phyloP scores from a whole-genome alignment of 805 yeast species.

The Metschnikowia orientalis region DNA sequence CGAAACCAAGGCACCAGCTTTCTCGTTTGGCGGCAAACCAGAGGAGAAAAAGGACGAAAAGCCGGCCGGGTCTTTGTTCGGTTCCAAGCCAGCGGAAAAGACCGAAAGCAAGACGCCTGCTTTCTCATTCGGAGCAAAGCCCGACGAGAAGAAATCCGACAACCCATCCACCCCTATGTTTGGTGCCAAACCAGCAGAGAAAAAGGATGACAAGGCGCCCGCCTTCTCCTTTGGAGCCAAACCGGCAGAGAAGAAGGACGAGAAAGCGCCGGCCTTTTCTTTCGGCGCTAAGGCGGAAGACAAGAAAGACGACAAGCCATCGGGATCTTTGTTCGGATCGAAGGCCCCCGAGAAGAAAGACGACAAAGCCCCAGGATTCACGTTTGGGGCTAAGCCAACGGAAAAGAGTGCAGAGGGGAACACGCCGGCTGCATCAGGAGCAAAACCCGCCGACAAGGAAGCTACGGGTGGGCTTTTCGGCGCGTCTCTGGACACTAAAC shows the following conservation, averaged over 20 bases:
- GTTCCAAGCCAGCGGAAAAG: slow-evolving; percentile 13
- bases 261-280: slow-evolving; percentile 15
- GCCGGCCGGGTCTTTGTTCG: slow-evolving; percentile 20
- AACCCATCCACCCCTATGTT: slow-evolving; percentile 17
- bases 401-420: slow-evolving; percentile 22
- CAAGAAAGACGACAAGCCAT: slow-evolving; percentile 15
- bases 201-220: slow-evolving; percentile 7
- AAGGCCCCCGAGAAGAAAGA: slow-evolving; percentile 4
- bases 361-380: slow-evolving; percentile 11
- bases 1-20: slow-evolving; percentile 8
- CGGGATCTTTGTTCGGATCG: slow-evolving; percentile 18
- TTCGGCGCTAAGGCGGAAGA: slow-evolving; percentile 19
- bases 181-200: slow-evolving; percentile 23
- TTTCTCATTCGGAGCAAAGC: slow-evolving; percentile 25
- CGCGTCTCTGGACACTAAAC: slow-evolving; percentile 17
- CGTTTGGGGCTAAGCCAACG: slow-evolving; percentile 24
- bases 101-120: slow-evolving; percentile 10
- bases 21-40: slow-evolving; percentile 15
- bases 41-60: slow-evolving; percentile 16
- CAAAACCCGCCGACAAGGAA: slow-evolving; percentile 19
- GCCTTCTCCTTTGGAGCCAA: slow-evolving; percentile 22
- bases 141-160: slow-evolving; percentile 16
- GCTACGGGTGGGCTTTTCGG: slow-evolving; percentile 18
- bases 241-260: slow-evolving; percentile 17
- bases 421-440: slow-evolving; percentile 20